Conservation (phyloP, 768 basidiomycete species). For the Mycena belliarum region DNA sequence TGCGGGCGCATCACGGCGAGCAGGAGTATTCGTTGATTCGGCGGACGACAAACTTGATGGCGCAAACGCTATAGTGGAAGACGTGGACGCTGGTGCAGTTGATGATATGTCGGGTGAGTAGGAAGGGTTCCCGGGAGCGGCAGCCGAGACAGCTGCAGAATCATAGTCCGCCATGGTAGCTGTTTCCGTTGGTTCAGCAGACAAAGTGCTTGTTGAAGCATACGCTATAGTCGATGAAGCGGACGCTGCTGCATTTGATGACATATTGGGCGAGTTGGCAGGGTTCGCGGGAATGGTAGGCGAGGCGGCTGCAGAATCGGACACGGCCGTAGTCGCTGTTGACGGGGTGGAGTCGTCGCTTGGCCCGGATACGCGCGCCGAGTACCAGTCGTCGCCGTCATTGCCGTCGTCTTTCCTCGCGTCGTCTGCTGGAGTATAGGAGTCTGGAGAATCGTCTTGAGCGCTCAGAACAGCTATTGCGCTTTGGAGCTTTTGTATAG, state of each 20-base stretch:
- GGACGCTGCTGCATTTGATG: slow-evolving; percentile 7
- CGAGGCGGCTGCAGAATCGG: slow-evolving; percentile 4
- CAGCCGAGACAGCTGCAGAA: slow-evolving; percentile 7
- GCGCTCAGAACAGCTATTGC: not conserved
- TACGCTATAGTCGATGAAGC: too few relatives aligned
- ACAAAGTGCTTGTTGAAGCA: too few relatives aligned
- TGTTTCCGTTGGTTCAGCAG: too few relatives aligned
- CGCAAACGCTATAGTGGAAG: too few relatives aligned
- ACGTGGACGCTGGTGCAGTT: too few relatives aligned
- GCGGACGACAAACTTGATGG: too few relatives aligned
- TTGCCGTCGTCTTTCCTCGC: not conserved
- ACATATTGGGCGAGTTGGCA: slow-evolving; percentile 10
- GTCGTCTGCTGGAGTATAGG: not conserved
- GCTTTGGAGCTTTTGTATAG: not conserved
- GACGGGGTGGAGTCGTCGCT: not conserved
- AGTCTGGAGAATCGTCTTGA: not conserved
- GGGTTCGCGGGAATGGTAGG: slow-evolving; percentile 7
- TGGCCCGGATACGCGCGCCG: not conserved
- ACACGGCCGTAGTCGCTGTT: not conserved
- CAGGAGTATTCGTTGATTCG: slow-evolving; percentile 3
- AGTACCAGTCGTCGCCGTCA: not conserved
- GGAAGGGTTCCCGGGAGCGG: slow-evolving; percentile 5
- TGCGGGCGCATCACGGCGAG: slow-evolving; percentile 2
- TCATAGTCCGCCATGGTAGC: not conserved
- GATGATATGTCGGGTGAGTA: slow-evolving; percentile 12